Percentiles rank a stretch among this genome's conserved stretches.
Evolutionary conservation across 495 filamentous ascomycete species (phyloP).

Genomic region (Penicillium coffeae): DNA sequence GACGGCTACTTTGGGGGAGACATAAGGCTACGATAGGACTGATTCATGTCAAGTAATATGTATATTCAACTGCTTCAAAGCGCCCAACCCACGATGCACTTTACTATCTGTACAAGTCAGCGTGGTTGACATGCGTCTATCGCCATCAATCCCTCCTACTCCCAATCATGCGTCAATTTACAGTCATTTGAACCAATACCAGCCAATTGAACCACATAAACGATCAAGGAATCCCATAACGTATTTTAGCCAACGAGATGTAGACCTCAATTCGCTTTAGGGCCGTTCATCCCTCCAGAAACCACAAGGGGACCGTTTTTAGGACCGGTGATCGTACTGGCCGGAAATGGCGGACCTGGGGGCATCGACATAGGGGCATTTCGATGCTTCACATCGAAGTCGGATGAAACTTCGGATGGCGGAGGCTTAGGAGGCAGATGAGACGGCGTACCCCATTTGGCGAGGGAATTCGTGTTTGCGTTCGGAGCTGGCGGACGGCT

Average conservation of each 20-base stretch:
- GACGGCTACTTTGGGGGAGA: too few species aligned
- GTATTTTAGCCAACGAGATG: background rate
- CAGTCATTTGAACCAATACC: too few species aligned
- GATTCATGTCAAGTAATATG: background rate
- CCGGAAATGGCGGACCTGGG: constrained; percentile 15
- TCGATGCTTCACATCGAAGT: constrained; percentile 38
- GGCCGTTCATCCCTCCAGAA: constrained; percentile 29
- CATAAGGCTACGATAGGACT: background rate
- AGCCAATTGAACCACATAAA: too few species aligned
- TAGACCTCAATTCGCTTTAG: constrained; percentile 25
- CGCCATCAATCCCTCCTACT: too few species aligned
- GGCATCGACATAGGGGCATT: constrained; percentile 16
- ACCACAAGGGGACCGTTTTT: constrained; percentile 43
- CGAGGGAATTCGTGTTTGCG: constrained; percentile 21
- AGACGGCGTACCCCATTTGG: constrained; percentile 54
- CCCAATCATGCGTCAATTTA: too few species aligned
- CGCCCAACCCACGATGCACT: constrained; percentile 10
- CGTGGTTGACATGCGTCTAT: constrained; percentile 3
- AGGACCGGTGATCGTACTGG: constrained; percentile 16
- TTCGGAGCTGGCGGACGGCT: constrained; percentile 20
- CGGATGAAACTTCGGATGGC: constrained; percentile 48
- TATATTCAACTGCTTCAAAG: constrained; percentile 1
- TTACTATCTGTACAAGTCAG: constrained; percentile 17
- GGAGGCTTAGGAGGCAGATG: constrained; percentile 54
- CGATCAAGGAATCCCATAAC: too few species aligned